phyloP scores from a whole-genome alignment of 1,284 basidiomycete species.

The Jaminaea rosea region DNA sequence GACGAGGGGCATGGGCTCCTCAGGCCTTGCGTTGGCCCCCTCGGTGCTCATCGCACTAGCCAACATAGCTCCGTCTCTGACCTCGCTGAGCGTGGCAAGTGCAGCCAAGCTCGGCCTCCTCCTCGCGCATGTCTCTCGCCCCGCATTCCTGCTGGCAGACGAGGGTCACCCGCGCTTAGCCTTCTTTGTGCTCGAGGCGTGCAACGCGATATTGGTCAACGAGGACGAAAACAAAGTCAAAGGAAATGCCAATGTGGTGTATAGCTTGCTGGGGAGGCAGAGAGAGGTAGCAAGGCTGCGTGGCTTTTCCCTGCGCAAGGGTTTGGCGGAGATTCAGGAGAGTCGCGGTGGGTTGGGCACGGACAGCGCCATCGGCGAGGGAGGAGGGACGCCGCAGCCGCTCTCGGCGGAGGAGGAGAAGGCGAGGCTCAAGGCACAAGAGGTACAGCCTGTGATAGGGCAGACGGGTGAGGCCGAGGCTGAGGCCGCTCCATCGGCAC shows the following conservation, averaged over 20 bases:
- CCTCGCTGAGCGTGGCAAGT: constrained; percentile 64
- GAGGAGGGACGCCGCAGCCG: constrained; percentile 1
- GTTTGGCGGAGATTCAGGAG: constrained; percentile 65
- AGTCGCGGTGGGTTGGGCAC: not conserved
- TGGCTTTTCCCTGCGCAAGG: constrained; percentile 72
- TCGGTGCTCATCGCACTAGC: constrained; percentile 72
- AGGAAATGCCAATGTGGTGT: constrained; percentile 68
- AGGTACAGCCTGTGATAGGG: too few relatives aligned
- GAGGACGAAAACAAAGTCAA: too few relatives aligned
- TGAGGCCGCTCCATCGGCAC: constrained; percentile 2
- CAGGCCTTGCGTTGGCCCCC: not conserved
- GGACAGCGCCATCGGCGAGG: constrained; percentile 12
- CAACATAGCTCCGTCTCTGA: constrained; percentile 77
- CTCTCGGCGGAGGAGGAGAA: not conserved
- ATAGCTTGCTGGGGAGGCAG: constrained; percentile 72
- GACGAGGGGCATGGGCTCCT: constrained; percentile 51
- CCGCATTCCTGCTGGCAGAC: constrained; percentile 78
- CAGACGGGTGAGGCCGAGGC: constrained; percentile 10
- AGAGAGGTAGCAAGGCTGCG: constrained; percentile 76
- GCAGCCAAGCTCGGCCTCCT: constrained; percentile 75
- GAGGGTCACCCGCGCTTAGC: constrained; percentile 84
- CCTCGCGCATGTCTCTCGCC: constrained; percentile 78
- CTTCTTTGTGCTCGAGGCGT: constrained; percentile 85
- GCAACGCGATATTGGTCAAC: constrained; percentile 66
- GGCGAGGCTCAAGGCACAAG: not conserved